Evolutionary conservation across 768 basidiomycete genomes (phyloP).

Genomic region (Pilatotrama ljubarskyi): DNA sequence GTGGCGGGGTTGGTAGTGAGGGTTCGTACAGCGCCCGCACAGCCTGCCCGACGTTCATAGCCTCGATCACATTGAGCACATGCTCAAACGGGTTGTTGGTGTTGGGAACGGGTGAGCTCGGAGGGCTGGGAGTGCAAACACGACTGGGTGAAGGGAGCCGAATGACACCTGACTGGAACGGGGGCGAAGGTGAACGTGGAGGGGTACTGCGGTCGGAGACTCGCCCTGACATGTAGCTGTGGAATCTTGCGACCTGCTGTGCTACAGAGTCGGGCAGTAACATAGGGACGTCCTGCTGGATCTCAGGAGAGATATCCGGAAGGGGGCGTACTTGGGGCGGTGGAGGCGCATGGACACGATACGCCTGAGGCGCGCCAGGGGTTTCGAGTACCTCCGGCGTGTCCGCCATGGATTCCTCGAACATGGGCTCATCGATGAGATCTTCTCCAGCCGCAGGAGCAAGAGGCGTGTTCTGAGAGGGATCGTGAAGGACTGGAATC

Average conservation of each 20-base stretch:
- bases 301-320: conserved; percentile 10
- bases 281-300: background rate
- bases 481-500: conserved; percentile 35
- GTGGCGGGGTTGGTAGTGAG: too few species aligned
- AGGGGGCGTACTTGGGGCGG: conserved; percentile 13
- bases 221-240: background rate
- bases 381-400: background rate
- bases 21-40: too few species aligned
- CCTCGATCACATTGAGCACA: too few species aligned
- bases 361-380: background rate
- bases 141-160: background rate
- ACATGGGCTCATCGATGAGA: background rate
- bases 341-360: background rate
- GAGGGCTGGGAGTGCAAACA: too few species aligned
- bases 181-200: background rate
- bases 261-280: background rate
- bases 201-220: background rate
- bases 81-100: background rate
- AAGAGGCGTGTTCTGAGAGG: background rate
- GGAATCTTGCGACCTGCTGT: too few species aligned
- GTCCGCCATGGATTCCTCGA: background rate
- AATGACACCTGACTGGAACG: background rate
- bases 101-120: background rate
- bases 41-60: too few species aligned
- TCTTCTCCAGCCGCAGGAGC: background rate